Conservation (phyloP, 805 yeast species). For the Hanseniaspora vineae region DNA sequence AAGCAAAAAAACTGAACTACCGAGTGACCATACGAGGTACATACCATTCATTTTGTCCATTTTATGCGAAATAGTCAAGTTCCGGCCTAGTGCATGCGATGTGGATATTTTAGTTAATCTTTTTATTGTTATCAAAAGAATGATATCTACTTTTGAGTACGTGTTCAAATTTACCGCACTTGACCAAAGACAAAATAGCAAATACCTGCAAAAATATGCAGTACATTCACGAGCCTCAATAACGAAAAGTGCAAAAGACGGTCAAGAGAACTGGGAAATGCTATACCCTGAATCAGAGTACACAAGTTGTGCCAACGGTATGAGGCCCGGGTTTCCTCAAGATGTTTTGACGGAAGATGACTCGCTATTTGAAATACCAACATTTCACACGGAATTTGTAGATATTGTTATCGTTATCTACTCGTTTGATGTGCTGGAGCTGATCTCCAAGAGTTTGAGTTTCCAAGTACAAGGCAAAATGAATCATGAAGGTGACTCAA, state of each 20-base stretch:
- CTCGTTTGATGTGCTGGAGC: slow-evolving; percentile 45
- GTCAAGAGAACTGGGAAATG: not conserved
- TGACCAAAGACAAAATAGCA: not conserved
- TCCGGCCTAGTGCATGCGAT: slow-evolving; percentile 50
- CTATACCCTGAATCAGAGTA: slow-evolving; percentile 2
- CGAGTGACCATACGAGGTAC: not conserved
- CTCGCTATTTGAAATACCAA: slow-evolving; percentile 11
- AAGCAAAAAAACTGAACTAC: slow-evolving; percentile 15
- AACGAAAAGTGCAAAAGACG: not conserved
- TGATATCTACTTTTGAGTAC: slow-evolving; percentile 3
- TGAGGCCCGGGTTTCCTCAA: not conserved
- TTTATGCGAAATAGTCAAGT: slow-evolving; percentile 40
- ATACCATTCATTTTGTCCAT: slow-evolving; percentile 52
- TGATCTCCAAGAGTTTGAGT: slow-evolving; percentile 21
- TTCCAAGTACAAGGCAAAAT: slow-evolving; percentile 3
- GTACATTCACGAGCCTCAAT: too few relatives aligned
- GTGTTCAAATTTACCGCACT: slow-evolving; percentile 2
- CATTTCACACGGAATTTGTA: slow-evolving; percentile 33
- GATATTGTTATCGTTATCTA: slow-evolving; percentile 39
- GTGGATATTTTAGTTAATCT: slow-evolving; percentile 23
- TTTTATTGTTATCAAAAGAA: slow-evolving; percentile 6
- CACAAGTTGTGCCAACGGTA: not conserved
- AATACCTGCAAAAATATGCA: slow-evolving; percentile 2
- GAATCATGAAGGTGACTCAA: not conserved
- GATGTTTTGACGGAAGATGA: not conserved